Percentiles rank a stretch among this genome's conserved stretches.
phyloP scores from a whole-genome alignment of 1,284 basidiomycete species.

The Cerioporus squamosus region DNA sequence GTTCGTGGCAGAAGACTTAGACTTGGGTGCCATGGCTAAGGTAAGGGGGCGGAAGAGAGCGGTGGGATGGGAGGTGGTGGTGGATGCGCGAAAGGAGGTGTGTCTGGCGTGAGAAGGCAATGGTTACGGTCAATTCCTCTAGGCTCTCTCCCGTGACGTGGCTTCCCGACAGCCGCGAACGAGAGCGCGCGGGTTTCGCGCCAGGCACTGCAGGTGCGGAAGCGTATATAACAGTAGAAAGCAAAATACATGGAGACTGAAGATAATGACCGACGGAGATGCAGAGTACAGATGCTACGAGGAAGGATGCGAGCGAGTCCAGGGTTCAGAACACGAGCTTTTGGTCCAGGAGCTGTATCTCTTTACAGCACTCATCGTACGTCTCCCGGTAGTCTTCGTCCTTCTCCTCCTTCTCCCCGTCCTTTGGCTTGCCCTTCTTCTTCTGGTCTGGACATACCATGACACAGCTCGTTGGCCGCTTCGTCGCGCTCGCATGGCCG shows the following conservation, averaged over 20 bases:
- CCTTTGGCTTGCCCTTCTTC: conserved; percentile 71
- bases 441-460: conserved; percentile 87
- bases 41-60: conserved; percentile 4
- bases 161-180: conserved; percentile 17
- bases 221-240: conserved; percentile 7
- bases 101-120: conserved; percentile 24
- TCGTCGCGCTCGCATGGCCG: conserved; percentile 94
- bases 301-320: conserved; percentile 7
- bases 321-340: conserved; percentile 62
- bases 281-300: conserved; percentile 19
- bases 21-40: conserved; percentile 51
- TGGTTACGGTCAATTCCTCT: conserved; percentile 20
- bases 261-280: conserved; percentile 6
- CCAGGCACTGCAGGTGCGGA: conserved; percentile 1
- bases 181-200: conserved; percentile 2
- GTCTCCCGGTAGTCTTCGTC: conserved; percentile 84
- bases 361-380: conserved; percentile 84
- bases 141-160: conserved; percentile 35
- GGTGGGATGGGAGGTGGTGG: conserved; percentile 31
- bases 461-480: conserved; percentile 97
- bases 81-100: conserved; percentile 14
- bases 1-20: conserved; percentile 51
- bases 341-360: conserved; percentile 83
- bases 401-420: conserved; percentile 63
- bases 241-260: conserved; percentile 19